A percentile compares a stretch with the other conserved stretches of the same genome.
phyloP scores from a whole-genome alignment of 2,329 filamentous ascomycete genomes.

The Orbilia javanica region DNA sequence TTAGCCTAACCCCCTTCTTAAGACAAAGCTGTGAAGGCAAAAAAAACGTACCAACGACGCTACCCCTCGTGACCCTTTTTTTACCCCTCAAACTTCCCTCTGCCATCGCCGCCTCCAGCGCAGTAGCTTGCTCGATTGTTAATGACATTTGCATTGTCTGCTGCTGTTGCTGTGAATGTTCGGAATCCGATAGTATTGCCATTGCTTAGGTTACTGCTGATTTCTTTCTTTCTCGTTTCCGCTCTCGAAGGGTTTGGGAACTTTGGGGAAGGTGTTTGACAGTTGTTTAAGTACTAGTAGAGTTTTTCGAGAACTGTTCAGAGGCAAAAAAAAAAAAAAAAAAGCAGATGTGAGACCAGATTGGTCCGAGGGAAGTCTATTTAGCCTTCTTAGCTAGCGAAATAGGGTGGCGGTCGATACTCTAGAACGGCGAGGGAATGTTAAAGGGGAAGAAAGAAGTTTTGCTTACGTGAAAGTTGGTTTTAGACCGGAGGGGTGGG shows the following conservation, averaged over 20 bases:
- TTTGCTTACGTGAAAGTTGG: neutral
- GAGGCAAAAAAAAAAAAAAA: neutral
- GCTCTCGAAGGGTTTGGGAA: neutral
- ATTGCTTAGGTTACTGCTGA: neutral
- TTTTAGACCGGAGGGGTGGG: neutral
- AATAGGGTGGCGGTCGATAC: neutral
- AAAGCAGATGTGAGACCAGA: neutral
- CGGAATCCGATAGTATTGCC: constrained; percentile 2
- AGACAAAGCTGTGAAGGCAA: neutral
- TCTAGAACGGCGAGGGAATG: constrained; percentile 13
- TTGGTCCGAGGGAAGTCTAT: constrained; percentile 9
- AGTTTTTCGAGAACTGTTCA: neutral
- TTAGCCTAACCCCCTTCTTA: neutral
- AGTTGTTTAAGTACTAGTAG: constrained; percentile 8
- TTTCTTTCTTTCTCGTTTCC: neutral
- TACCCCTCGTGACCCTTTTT: constrained; percentile 17
- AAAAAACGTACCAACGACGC: constrained; percentile 15
- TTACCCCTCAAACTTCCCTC: constrained; percentile 34
- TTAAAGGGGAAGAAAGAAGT: neutral
- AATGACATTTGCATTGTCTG: constrained; percentile 5
- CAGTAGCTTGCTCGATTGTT: constrained; percentile 41
- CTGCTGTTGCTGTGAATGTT: constrained; percentile 19
- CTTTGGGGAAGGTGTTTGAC: neutral
- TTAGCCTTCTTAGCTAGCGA: constrained; percentile 2
- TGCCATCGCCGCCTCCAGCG: constrained; percentile 46